phyloP scores from a whole-genome alignment of 768 basidiomycete genomes.

The Auricularia auricula-judae region DNA sequence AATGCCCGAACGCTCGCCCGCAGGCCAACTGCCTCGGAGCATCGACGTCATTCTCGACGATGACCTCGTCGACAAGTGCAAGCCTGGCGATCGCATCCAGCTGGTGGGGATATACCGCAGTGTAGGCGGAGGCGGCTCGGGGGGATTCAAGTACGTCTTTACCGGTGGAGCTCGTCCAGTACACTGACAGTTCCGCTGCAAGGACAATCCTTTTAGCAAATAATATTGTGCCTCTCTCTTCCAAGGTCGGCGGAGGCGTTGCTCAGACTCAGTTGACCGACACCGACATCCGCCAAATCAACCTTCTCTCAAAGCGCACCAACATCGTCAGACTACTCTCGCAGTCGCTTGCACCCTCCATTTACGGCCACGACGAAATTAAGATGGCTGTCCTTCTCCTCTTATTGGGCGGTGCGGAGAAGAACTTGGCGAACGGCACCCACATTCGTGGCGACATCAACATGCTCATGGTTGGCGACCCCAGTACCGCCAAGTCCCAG shows the following conservation, averaged over 20 bases:
- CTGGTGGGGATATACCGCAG: slow-evolving; percentile 92
- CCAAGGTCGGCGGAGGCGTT: slow-evolving; percentile 90
- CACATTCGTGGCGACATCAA: slow-evolving; percentile 99
- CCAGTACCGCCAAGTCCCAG: slow-evolving; percentile 96
- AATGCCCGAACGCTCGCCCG: slow-evolving; percentile 97
- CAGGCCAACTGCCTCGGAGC: slow-evolving; percentile 91
- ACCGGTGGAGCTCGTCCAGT: not conserved
- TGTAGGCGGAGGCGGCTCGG: slow-evolving; percentile 79
- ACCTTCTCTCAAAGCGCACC: slow-evolving; percentile 79
- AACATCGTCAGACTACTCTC: slow-evolving; percentile 85
- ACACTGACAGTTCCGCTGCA: slow-evolving; percentile 8
- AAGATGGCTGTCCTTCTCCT: slow-evolving; percentile 89
- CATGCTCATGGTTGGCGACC: slow-evolving; percentile 98
- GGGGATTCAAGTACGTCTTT: slow-evolving; percentile 83
- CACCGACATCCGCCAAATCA: slow-evolving; percentile 90
- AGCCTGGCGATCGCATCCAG: slow-evolving; percentile 96
- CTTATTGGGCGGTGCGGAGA: slow-evolving; percentile 92
- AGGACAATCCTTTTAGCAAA: slow-evolving; percentile 92
- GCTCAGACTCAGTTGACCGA: slow-evolving; percentile 88
- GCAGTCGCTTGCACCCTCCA: slow-evolving; percentile 92
- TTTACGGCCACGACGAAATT: slow-evolving; percentile 93
- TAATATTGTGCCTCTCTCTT: slow-evolving; percentile 87
- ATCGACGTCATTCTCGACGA: slow-evolving; percentile 95
- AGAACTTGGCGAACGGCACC: slow-evolving; percentile 94
- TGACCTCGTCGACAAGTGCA: slow-evolving; percentile 93